Evolutionary conservation across 257 asterid genomes (phyloP).

Genomic region (Nicotiana otophora): DNA sequence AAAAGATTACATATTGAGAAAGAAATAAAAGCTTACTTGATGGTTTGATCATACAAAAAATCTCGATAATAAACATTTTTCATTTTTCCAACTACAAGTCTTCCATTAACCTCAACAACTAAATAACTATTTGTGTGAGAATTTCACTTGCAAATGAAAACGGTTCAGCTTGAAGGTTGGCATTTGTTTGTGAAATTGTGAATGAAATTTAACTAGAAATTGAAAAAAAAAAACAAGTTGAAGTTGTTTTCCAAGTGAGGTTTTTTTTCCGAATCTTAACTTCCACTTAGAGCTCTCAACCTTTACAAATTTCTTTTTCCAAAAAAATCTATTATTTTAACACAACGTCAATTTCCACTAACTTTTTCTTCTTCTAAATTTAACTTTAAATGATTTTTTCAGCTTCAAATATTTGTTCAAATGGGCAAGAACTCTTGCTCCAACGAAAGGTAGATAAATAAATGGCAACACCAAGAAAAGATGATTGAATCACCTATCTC

Average conservation of each 20-base stretch:
- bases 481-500: no score
- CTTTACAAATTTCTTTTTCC: not conserved
- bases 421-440: no score
- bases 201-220: not conserved
- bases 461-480: no score
- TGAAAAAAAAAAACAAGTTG: not conserved
- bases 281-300: not conserved
- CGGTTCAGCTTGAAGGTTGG: not conserved
- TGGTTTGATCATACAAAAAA: not conserved
- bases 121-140: not conserved
- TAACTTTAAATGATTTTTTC: no score
- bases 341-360: not conserved
- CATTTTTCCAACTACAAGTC: not conserved
- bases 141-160: not conserved
- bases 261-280: not conserved
- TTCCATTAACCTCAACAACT: not conserved
- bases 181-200: not conserved
- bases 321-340: not conserved
- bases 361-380: no score
- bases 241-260: not conserved
- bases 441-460: no score
- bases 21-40: not conserved
- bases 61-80: not conserved
- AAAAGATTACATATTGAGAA: not conserved
- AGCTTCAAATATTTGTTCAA: no score